Percentiles rank a stretch among this genome's conserved stretches.
These are phyloP conservation scores for Haplographium delicatum DNA, from an alignment of 495 filamentous ascomycete genomes.

Conservation along the genomic window DNA sequence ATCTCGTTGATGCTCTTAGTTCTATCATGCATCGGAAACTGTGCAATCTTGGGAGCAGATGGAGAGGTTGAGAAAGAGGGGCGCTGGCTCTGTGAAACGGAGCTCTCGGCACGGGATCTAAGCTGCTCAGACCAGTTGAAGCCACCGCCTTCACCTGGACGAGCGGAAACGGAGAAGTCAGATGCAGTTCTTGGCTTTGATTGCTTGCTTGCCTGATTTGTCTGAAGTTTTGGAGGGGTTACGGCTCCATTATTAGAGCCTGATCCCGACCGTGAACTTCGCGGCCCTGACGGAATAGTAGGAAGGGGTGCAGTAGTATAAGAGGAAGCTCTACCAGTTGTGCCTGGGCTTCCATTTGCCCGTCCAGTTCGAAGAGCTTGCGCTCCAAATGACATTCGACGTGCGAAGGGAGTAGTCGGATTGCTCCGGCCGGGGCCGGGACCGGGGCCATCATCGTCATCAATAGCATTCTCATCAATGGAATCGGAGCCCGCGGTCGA, in stretches of 20 bases:
- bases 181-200: constrained; percentile 49
- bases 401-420: constrained; percentile 69
- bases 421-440: constrained; percentile 40
- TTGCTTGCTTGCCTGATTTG: constrained; percentile 43
- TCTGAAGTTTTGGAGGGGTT: constrained; percentile 27
- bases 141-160: constrained; percentile 65
- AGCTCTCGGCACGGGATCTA: constrained; percentile 80
- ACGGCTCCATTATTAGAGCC: constrained; percentile 12
- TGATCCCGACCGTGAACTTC: constrained; percentile 15
- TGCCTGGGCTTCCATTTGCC: constrained; percentile 38
- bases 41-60: constrained; percentile 5
- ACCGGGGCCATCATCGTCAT: constrained; percentile 61
- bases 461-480: constrained; percentile 81
- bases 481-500: constrained; percentile 68
- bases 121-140: constrained; percentile 96
- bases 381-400: constrained; percentile 88
- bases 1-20: constrained; percentile 65
- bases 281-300: constrained; percentile 31
- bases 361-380: constrained; percentile 62
- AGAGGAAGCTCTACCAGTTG: constrained; percentile 41
- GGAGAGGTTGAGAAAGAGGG: constrained; percentile 30
- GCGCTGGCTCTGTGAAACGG: constrained; percentile 53
- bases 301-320: constrained; percentile 27
- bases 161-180: constrained; percentile 49
- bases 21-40: constrained; percentile 54